A percentile compares a stretch with the other conserved stretches of the same genome.
phyloP scores from a whole-genome alignment of 805 yeast genomes.

The Starmerella sp. region DNA sequence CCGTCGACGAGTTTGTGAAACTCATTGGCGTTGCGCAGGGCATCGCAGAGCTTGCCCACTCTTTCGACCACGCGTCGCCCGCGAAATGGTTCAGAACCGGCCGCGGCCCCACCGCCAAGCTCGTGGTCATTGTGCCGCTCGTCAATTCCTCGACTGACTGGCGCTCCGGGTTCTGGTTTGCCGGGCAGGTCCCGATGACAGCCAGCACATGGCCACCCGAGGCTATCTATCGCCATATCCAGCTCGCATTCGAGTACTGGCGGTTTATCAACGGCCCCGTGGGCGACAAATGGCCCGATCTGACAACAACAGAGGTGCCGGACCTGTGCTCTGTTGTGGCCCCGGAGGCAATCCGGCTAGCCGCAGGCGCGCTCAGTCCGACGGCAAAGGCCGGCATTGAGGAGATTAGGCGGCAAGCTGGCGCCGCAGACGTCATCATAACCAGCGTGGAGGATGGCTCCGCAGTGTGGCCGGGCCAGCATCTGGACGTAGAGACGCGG shows the following conservation, averaged over 20 bases:
- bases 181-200: conserved; percentile 9
- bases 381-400: conserved; percentile 61
- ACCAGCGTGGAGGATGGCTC: conserved; percentile 9
- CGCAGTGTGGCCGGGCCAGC: conserved; percentile 15
- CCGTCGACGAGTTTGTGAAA: conserved; percentile 7
- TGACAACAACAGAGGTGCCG: neutral
- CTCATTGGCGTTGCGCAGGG: conserved; percentile 24
- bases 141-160: conserved; percentile 7
- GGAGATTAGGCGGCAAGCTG: conserved; percentile 50
- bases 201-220: conserved; percentile 6
- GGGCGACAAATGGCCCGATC: conserved; percentile 4
- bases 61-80: conserved; percentile 17
- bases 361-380: conserved; percentile 48
- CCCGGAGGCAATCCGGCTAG: conserved; percentile 15
- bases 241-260: conserved; percentile 4
- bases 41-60: conserved; percentile 21
- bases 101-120: neutral
- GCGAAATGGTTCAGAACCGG: conserved; percentile 15
- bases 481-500: conserved; percentile 7
- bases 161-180: conserved; percentile 23
- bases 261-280: conserved; percentile 1
- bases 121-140: conserved; percentile 11
- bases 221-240: conserved; percentile 8
- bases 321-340: conserved; percentile 3
- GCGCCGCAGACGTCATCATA: conserved; percentile 28